phyloP scores from a whole-genome alignment of 2,329 filamentous ascomycete species.

The Alternaria brassicae region DNA sequence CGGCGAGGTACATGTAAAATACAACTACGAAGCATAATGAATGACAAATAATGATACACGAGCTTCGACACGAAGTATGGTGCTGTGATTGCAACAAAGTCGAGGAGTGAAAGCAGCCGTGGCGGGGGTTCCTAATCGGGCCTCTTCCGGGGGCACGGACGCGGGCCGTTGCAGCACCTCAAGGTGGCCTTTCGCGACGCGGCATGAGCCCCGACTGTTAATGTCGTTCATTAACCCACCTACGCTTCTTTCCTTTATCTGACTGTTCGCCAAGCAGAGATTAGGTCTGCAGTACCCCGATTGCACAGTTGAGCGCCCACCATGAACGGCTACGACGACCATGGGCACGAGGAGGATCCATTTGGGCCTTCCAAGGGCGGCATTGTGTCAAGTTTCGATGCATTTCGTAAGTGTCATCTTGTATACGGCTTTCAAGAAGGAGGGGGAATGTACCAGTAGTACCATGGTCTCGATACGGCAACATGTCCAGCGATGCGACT shows the following conservation, averaged over 20 bases:
- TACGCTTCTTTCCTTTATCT: constrained; percentile 14
- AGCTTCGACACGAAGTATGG: neutral
- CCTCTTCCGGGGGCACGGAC: constrained; percentile 34
- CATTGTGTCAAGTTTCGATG: constrained; percentile 81
- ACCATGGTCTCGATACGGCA: neutral
- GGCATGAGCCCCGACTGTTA: constrained; percentile 12
- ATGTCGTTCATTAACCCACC: constrained; percentile 30
- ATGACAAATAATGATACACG: neutral
- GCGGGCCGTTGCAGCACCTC: constrained; percentile 34
- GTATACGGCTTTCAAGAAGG: neutral
- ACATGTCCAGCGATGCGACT: neutral
- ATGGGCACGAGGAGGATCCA: constrained; percentile 75
- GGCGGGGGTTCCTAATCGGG: constrained; percentile 22
- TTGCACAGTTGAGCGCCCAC: constrained; percentile 28
- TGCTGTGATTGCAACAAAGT: neutral
- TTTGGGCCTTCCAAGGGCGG: constrained; percentile 75
- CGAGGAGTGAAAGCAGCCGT: constrained; percentile 3
- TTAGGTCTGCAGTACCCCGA: constrained; percentile 38
- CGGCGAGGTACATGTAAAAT: constrained; percentile 4
- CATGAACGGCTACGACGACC: constrained; percentile 80
- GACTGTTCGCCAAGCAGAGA: constrained; percentile 21
- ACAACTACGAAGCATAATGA: neutral
- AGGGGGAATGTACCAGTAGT: neutral
- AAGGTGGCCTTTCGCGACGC: constrained; percentile 47
- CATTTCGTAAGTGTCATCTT: constrained; percentile 75